Conservation (phyloP, 2,329 filamentous ascomycete species). For the Penicillium decumbens region DNA sequence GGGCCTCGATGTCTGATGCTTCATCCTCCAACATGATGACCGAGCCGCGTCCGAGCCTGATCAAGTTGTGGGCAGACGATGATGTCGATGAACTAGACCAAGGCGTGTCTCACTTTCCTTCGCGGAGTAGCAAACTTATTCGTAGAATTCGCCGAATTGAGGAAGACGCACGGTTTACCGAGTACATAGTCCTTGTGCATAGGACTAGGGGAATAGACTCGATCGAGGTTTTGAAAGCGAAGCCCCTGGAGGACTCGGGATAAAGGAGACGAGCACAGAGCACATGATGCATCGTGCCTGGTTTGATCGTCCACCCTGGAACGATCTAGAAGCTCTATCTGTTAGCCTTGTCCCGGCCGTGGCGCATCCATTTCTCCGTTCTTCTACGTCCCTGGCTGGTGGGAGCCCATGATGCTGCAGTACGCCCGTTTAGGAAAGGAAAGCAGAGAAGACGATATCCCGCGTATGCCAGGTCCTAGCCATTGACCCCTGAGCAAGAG, state of each 20-base stretch:
- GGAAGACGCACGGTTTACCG: background rate
- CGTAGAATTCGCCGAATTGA: constrained; percentile 3
- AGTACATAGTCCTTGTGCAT: no score
- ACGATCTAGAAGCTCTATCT: constrained; percentile 29
- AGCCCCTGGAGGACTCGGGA: constrained; percentile 3
- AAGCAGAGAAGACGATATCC: background rate
- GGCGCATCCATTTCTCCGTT: background rate
- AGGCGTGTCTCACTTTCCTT: background rate
- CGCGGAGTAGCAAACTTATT: background rate
- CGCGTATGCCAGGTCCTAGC: background rate
- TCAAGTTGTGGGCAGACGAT: background rate
- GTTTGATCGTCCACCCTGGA: constrained; percentile 35
- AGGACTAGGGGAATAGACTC: constrained; percentile 7
- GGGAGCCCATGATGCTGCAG: constrained; percentile 5
- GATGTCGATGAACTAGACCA: background rate
- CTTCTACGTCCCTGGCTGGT: constrained; percentile 1
- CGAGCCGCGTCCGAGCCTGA: background rate
- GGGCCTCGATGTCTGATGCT: constrained; percentile 2
- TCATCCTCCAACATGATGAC: constrained; percentile 12
- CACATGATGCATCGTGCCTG: constrained; percentile 11
- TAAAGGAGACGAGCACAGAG: constrained; percentile 12
- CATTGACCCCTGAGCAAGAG: background rate
- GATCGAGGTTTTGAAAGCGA: constrained; percentile 12
- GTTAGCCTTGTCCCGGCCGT: constrained; percentile 8
- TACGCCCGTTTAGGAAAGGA: constrained; percentile 6